Conservation (phyloP, 805 yeast species). For the Wickerhamiella hasegawae region DNA sequence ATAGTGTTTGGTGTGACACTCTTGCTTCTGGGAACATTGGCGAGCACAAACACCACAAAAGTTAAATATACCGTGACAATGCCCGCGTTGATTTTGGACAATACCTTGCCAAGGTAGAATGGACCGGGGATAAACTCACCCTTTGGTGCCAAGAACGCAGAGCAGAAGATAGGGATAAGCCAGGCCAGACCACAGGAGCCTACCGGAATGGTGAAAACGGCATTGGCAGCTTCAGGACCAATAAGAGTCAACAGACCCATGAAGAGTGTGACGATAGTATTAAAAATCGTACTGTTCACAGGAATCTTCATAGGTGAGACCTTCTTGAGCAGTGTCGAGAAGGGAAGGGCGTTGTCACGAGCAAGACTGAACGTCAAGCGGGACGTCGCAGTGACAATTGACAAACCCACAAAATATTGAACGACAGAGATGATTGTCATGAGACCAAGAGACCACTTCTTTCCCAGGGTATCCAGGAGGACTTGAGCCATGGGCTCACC, state of each 20-base stretch:
- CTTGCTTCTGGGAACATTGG: slow-evolving; percentile 43
- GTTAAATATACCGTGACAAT: slow-evolving; percentile 33
- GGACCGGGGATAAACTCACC: slow-evolving; percentile 47
- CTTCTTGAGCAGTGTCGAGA: slow-evolving; percentile 33
- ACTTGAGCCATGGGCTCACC: slow-evolving; percentile 46
- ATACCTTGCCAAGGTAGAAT: slow-evolving; percentile 39
- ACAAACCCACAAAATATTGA: slow-evolving; percentile 46
- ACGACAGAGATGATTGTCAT: slow-evolving; percentile 29
- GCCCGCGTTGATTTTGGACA: slow-evolving; percentile 31
- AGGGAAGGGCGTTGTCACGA: slow-evolving; percentile 51
- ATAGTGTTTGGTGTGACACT: slow-evolving; percentile 26
- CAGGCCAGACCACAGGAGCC: slow-evolving; percentile 49
- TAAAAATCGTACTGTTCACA: slow-evolving; percentile 46
- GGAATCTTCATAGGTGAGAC: slow-evolving; percentile 39
- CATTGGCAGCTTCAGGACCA: slow-evolving; percentile 41
- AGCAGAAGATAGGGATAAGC: slow-evolving; percentile 38
- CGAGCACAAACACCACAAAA: slow-evolving; percentile 34
- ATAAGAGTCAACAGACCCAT: slow-evolving; percentile 43
- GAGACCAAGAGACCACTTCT: slow-evolving; percentile 27
- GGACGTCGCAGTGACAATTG: slow-evolving; percentile 48
- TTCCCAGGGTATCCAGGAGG: slow-evolving; percentile 32
- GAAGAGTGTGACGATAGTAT: slow-evolving; percentile 49
- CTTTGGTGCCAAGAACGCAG: slow-evolving; percentile 35
- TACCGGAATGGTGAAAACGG: slow-evolving; percentile 44
- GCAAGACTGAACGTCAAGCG: slow-evolving; percentile 55